Percentiles rank a stretch among this genome's conserved stretches.
phyloP scores from a whole-genome alignment of 2,329 filamentous ascomycete genomes.

The Paecilomyces fulvus region DNA sequence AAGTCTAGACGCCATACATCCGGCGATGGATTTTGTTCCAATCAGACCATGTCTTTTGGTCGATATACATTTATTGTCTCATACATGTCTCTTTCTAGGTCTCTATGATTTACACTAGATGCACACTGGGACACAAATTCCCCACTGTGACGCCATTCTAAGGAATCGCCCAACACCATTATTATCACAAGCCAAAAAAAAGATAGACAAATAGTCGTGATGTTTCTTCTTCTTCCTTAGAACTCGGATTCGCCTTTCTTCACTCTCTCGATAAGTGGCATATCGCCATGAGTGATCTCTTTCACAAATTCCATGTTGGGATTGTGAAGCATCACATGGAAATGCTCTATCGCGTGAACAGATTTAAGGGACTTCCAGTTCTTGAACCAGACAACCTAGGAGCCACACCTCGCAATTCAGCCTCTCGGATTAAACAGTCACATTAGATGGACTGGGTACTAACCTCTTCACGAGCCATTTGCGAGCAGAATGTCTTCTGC shows the following conservation, averaged over 20 bases:
- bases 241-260: slow-evolving; percentile 1
- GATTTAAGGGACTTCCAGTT: slow-evolving; percentile 85
- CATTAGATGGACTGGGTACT: slow-evolving; percentile 5
- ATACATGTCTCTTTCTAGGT: neutral
- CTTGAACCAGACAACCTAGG: slow-evolving; percentile 74
- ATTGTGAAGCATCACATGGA: slow-evolving; percentile 84
- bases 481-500: slow-evolving; percentile 52
- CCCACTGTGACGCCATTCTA: neutral
- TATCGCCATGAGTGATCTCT: slow-evolving; percentile 64
- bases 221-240: neutral
- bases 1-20: neutral
- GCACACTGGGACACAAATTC: neutral
- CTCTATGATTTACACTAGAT: neutral
- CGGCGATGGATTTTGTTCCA: neutral
- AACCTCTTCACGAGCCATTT: slow-evolving; percentile 35
- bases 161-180: neutral
- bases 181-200: neutral
- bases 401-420: neutral
- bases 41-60: too few relatives aligned
- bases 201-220: neutral
- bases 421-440: neutral
- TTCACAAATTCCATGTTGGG: slow-evolving; percentile 62
- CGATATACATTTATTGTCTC: neutral
- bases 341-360: slow-evolving; percentile 80
- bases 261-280: slow-evolving; percentile 51